Percentiles rank a stretch among this genome's conserved stretches.
phyloP scores from a whole-genome alignment of 2,329 filamentous ascomycete genomes.

The Trichocomaceae sp. region DNA sequence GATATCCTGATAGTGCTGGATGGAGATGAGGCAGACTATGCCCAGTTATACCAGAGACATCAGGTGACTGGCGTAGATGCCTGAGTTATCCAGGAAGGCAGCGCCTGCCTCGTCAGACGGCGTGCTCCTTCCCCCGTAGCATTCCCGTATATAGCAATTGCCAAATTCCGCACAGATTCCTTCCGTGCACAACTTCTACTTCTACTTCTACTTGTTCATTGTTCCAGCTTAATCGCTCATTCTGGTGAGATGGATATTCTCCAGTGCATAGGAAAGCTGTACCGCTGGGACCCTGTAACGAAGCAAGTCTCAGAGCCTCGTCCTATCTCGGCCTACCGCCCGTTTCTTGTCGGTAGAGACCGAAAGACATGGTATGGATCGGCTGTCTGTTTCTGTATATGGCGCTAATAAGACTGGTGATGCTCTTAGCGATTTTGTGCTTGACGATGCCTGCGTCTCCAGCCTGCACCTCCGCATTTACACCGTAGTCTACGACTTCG shows the following conservation, averaged over 20 bases:
- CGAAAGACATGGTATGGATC: constrained; percentile 24
- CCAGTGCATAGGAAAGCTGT: constrained; percentile 20
- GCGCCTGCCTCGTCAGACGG: not conserved
- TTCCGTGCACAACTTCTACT: not conserved
- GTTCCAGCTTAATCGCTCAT: not conserved
- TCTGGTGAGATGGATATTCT: not conserved
- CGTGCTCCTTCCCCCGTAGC: not conserved
- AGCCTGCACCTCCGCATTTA: constrained; percentile 40
- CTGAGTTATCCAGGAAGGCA: too few relatives aligned
- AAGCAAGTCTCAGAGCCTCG: constrained; percentile 12
- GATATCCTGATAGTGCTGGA: not conserved
- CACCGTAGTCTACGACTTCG: constrained; percentile 36
- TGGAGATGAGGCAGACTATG: too few relatives aligned
- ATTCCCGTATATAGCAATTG: not conserved
- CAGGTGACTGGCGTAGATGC: not conserved
- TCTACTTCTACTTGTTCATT: too few relatives aligned
- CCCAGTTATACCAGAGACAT: too few relatives aligned
- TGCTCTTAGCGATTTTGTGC: constrained; percentile 26
- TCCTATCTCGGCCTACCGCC: constrained; percentile 25
- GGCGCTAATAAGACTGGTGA: not conserved
- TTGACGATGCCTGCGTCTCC: constrained; percentile 33
- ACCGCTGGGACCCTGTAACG: constrained; percentile 19
- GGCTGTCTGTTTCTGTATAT: not conserved
- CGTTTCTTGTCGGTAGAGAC: constrained; percentile 34
- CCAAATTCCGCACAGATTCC: not conserved